These are phyloP conservation scores for Ophiobolus disseminans DNA, from an alignment of 2,329 filamentous ascomycete species.

Conservation along the genomic window DNA sequence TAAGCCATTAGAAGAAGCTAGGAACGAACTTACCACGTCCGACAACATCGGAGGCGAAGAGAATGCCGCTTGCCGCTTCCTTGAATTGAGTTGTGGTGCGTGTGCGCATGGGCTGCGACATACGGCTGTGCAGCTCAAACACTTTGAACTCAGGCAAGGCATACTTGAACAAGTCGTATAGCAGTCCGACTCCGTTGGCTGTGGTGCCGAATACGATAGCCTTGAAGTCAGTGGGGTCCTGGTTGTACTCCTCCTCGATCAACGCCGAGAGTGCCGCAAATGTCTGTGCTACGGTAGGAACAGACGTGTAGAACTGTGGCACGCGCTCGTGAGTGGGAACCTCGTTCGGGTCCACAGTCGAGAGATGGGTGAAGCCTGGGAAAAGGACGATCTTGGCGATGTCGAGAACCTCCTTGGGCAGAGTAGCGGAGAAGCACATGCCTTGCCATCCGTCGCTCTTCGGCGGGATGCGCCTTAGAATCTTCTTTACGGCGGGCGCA, in stretches of 20 bases:
- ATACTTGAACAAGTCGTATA: conserved; percentile 49
- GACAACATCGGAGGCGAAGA: conserved; percentile 59
- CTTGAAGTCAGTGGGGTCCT: conserved; percentile 52
- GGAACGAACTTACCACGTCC: too few species aligned
- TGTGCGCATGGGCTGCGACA: conserved; percentile 52
- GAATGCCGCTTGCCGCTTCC: conserved; percentile 54
- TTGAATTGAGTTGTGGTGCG: conserved; percentile 55
- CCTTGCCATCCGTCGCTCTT: conserved; percentile 59
- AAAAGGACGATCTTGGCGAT: conserved; percentile 55
- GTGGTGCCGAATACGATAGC: conserved; percentile 57
- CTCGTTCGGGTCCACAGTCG: conserved; percentile 55
- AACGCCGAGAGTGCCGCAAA: conserved; percentile 56
- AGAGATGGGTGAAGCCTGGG: conserved; percentile 51
- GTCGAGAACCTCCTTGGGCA: conserved; percentile 54
- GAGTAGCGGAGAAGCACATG: conserved; percentile 58
- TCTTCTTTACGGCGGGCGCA: conserved; percentile 59
- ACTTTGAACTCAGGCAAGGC: conserved; percentile 45
- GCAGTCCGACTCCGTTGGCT: conserved; percentile 54
- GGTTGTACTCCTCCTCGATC: conserved; percentile 53
- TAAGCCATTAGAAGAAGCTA: too few species aligned
- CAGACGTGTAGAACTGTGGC: conserved; percentile 56
- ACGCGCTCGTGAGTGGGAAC: conserved; percentile 57
- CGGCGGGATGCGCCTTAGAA: conserved; percentile 59
- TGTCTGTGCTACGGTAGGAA: conserved; percentile 53
- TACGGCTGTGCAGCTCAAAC: conserved; percentile 55